Evolutionary conservation across 2,329 filamentous ascomycete genomes (phyloP).

Genomic region (Monilinia laxa): DNA sequence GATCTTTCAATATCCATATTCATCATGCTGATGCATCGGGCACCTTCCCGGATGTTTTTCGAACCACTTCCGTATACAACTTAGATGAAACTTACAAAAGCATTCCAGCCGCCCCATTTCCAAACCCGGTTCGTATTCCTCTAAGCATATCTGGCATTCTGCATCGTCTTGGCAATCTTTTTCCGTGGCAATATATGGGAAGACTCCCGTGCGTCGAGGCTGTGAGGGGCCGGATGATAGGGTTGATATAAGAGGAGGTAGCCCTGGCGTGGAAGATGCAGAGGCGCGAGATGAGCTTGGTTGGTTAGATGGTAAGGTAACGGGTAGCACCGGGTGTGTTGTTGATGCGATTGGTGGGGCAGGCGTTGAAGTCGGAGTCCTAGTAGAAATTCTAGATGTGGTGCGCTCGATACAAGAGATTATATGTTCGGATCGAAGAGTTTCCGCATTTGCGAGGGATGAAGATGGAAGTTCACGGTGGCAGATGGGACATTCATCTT

Average conservation of each 20-base stretch:
- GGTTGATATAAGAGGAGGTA: conserved; percentile 32
- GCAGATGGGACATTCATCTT: conserved; percentile 78
- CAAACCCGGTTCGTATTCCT: conserved; percentile 62
- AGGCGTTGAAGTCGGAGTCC: conserved; percentile 22
- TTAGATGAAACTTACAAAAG: conserved; percentile 62
- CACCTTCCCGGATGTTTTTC: conserved; percentile 61
- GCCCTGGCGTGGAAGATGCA: conserved; percentile 26
- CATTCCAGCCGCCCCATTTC: conserved; percentile 67
- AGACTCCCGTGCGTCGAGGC: conserved; percentile 57
- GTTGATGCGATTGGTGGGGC: conserved; percentile 25
- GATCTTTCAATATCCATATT: conserved; percentile 20
- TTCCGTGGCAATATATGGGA: conserved; percentile 63
- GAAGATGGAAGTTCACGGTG: conserved; percentile 66
- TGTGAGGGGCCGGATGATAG: conserved; percentile 9
- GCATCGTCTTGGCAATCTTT: conserved; percentile 68
- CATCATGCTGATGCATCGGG: conserved; percentile 60
- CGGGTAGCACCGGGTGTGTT: conserved; percentile 19
- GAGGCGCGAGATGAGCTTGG: conserved; percentile 31
- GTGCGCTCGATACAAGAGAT: conserved; percentile 50
- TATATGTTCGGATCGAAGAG: conserved; percentile 58
- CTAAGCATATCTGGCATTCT: conserved; percentile 67
- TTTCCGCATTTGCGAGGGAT: conserved; percentile 53
- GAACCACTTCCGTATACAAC: conserved; percentile 64
- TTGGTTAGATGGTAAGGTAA: conserved; percentile 29
- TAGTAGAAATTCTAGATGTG: conserved; percentile 23